Percentiles rank a stretch among this genome's conserved stretches.
These are phyloP conservation scores for Dentipellis fragilis DNA, from an alignment of 768 basidiomycete species.

Conservation along the genomic window DNA sequence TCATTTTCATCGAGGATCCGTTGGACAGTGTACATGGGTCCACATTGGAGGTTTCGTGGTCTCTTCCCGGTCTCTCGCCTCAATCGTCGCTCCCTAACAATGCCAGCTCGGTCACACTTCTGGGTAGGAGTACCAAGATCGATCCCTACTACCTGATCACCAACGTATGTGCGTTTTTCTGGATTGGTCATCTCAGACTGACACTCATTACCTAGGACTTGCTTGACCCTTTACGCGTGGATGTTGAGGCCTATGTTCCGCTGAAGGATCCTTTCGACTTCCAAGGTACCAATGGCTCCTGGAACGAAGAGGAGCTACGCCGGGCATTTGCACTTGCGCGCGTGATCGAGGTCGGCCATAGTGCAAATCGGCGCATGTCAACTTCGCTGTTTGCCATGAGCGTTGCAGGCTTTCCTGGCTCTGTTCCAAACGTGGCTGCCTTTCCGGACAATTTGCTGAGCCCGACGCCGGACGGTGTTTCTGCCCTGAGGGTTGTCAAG, in stretches of 20 bases:
- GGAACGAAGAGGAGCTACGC: conserved; percentile 60
- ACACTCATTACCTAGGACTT: conserved; percentile 36
- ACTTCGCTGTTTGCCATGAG: conserved; percentile 32
- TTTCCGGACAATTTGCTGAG: conserved; percentile 19
- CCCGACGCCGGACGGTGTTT: conserved; percentile 22
- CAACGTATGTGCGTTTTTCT: conserved; percentile 36
- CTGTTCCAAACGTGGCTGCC: conserved; percentile 15
- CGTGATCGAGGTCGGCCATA: conserved; percentile 43
- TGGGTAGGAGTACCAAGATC: conserved; percentile 57
- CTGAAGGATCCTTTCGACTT: conserved; percentile 55
- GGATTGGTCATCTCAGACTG: not conserved
- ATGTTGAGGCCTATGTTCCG: conserved; percentile 51
- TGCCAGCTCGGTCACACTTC: conserved; percentile 26
- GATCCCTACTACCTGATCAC: conserved; percentile 91
- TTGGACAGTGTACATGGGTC: conserved; percentile 53
- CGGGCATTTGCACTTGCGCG: conserved; percentile 51
- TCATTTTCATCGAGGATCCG: conserved; percentile 93
- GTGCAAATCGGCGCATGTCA: conserved; percentile 23
- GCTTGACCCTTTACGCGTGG: conserved; percentile 57
- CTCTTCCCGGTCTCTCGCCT: conserved; percentile 27
- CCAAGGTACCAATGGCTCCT: conserved; percentile 53
- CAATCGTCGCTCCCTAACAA: conserved; percentile 18
- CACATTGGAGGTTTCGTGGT: conserved; percentile 30
- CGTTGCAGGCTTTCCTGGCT: conserved; percentile 24
- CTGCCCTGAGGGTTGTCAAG: conserved; percentile 65